Evolutionary conservation across 345 rosid genomes (phyloP).

Genomic region (Kernera saxatilis): DNA sequence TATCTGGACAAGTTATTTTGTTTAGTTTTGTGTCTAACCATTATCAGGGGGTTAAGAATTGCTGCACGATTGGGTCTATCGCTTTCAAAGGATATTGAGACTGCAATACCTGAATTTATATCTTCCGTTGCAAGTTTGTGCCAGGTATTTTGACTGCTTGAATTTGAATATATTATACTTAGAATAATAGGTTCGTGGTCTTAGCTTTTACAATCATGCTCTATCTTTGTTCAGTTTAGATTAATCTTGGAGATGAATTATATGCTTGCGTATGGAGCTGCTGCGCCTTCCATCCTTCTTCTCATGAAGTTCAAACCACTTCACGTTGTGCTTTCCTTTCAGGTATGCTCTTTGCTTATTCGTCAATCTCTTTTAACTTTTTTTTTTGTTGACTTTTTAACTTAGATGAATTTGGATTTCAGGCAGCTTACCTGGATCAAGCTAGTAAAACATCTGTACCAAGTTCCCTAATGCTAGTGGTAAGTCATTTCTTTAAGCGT

Average conservation of each 20-base stretch:
- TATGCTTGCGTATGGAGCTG: constrained; percentile 95
- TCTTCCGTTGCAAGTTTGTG: constrained; percentile 48
- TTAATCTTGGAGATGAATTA: constrained; percentile 83
- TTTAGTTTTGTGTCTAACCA: constrained; percentile 10
- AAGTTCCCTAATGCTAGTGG: constrained; percentile 68
- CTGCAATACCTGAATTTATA: constrained; percentile 55
- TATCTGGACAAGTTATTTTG: constrained; percentile 2
- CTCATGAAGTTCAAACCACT: constrained; percentile 76
- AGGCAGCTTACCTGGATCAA: constrained; percentile 74
- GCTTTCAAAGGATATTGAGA: constrained; percentile 56
- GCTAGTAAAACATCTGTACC: constrained; percentile 31
- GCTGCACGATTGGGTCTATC: constrained; percentile 80
- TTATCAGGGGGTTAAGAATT: constrained; percentile 74
- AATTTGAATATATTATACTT: neutral
- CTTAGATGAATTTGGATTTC: constrained; percentile 33
- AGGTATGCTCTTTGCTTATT: constrained; percentile 41
- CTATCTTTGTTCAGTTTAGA: constrained; percentile 53
- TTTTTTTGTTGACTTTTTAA: neutral
- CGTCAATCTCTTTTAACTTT: neutral
- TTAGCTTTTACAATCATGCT: constrained; percentile 20
- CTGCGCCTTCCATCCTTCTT: constrained; percentile 63
- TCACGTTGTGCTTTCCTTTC: constrained; percentile 69
- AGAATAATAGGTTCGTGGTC: neutral
- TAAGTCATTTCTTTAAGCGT: constrained; percentile 27
- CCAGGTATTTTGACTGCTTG: constrained; percentile 46